A percentile compares a stretch with the other conserved stretches of the same genome.
These are phyloP conservation scores for Mycosphaerelloides madeirae DNA, from an alignment of 2,329 filamentous ascomycete genomes.

Conservation along the genomic window DNA sequence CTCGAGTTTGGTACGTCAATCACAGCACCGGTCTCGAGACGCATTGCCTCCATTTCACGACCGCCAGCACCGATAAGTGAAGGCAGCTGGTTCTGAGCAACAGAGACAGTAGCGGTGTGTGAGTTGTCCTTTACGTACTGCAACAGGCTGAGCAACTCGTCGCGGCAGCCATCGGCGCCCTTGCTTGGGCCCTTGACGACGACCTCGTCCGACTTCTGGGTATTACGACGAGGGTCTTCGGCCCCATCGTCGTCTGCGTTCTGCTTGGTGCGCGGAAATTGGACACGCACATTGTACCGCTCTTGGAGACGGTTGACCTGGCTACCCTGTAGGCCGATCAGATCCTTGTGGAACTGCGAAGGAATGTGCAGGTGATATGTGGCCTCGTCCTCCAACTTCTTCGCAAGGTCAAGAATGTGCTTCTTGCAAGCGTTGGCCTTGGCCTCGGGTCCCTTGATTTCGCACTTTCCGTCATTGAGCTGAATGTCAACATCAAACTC, in stretches of 20 bases:
- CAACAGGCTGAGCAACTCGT: constrained; percentile 82
- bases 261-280: constrained; percentile 71
- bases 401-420: constrained; percentile 73
- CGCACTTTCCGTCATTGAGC: constrained; percentile 87
- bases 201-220: constrained; percentile 83
- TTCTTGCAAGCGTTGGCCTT: constrained; percentile 84
- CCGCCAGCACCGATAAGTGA: constrained; percentile 89
- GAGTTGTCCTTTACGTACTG: constrained; percentile 90
- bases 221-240: constrained; percentile 61
- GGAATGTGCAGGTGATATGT: constrained; percentile 85
- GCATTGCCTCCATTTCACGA: constrained; percentile 83
- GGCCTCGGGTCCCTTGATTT: constrained; percentile 90
- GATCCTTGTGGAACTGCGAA: constrained; percentile 85
- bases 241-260: constrained; percentile 61
- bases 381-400: constrained; percentile 84
- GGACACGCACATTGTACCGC: constrained; percentile 88
- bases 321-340: constrained; percentile 82
- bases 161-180: constrained; percentile 85
- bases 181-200: constrained; percentile 85
- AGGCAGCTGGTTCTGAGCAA: constrained; percentile 89
- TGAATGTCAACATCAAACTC: constrained; percentile 75
- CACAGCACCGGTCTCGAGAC: constrained; percentile 76
- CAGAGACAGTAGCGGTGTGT: constrained; percentile 69
- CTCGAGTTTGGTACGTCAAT: constrained; percentile 85
- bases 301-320: constrained; percentile 90